Conservation (phyloP, 495 filamentous ascomycete species). For the Alectoria sarmentosa region DNA sequence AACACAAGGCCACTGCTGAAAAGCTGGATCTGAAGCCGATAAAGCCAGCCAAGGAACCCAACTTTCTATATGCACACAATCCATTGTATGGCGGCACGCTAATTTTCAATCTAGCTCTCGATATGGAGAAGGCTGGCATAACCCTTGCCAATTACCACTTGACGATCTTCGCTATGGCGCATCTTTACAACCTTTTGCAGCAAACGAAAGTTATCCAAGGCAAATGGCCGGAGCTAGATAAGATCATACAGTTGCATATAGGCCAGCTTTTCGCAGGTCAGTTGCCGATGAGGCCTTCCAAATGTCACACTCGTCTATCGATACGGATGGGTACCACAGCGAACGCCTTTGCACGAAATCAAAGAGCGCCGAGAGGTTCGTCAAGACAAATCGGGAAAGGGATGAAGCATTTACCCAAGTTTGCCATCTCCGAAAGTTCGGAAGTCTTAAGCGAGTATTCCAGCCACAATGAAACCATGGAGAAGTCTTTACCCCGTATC, state of each 20-base stretch:
- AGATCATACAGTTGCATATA: slow-evolving; percentile 16
- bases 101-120: slow-evolving; percentile 8
- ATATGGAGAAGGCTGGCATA: slow-evolving; percentile 19
- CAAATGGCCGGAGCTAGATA: slow-evolving; percentile 20
- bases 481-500: too few species aligned
- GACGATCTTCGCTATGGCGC: slow-evolving; percentile 14
- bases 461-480: too few species aligned
- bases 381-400: background rate
- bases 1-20: slow-evolving; percentile 5
- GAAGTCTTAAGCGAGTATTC: too few species aligned
- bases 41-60: slow-evolving; percentile 12
- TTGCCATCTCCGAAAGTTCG: background rate
- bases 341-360: slow-evolving; percentile 1
- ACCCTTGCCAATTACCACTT: slow-evolving; percentile 15
- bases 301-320: slow-evolving; percentile 4
- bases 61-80: slow-evolving; percentile 8
- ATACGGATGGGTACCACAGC: background rate
- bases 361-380: background rate
- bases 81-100: slow-evolving; percentile 15
- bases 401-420: slow-evolving; percentile 2
- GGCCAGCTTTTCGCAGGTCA: slow-evolving; percentile 15
- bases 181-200: slow-evolving; percentile 20
- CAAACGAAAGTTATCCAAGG: slow-evolving; percentile 4
- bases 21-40: slow-evolving; percentile 13
- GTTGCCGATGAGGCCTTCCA: slow-evolving; percentile 2